A percentile compares a stretch with the other conserved stretches of the same genome.
These are phyloP conservation scores for Kuraishia molischiana DNA, from an alignment of 805 yeast genomes.

Conservation along the genomic window DNA sequence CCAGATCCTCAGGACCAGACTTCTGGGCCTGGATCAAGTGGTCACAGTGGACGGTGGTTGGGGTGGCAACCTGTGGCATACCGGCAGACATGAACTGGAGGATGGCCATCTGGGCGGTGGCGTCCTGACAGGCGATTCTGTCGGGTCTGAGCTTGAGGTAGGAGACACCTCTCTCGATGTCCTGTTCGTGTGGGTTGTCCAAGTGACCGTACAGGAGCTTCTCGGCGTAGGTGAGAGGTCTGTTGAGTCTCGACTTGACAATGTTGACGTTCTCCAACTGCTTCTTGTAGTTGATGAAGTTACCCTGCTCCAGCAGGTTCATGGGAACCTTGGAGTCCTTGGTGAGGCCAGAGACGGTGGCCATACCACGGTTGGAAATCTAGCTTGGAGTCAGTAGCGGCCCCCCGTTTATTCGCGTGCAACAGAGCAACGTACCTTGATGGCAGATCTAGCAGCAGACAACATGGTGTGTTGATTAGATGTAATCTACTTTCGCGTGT, in stretches of 20 bases:
- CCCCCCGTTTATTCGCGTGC: no score
- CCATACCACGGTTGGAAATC: constrained; percentile 30
- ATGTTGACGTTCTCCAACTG: constrained; percentile 82
- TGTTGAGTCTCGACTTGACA: constrained; percentile 57
- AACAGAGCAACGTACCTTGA: constrained; percentile 2
- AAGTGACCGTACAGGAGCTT: constrained; percentile 90
- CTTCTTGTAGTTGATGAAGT: constrained; percentile 86
- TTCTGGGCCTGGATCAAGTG: constrained; percentile 95
- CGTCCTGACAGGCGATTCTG: constrained; percentile 99
- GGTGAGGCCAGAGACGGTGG: constrained; percentile 39
- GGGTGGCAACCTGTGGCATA: constrained; percentile 77
- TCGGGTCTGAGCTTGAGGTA: constrained; percentile 93
- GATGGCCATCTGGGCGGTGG: constrained; percentile 99
- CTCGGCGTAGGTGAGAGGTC: constrained; percentile 91
- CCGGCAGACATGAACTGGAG: constrained; percentile 98
- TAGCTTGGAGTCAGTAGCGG: no score
- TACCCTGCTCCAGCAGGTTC: constrained; percentile 61
- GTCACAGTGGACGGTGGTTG: constrained; percentile 95
- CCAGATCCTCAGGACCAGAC: constrained; percentile 81
- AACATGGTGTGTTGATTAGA: constrained; percentile 2
- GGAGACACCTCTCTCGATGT: constrained; percentile 67
- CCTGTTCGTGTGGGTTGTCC: constrained; percentile 77
- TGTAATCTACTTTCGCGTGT: background rate
- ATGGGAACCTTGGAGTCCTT: constrained; percentile 43
- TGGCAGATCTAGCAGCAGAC: constrained; percentile 5